Evolutionary conservation across 2,329 filamentous ascomycete species (phyloP).

Genomic region (Cercospora sp.): DNA sequence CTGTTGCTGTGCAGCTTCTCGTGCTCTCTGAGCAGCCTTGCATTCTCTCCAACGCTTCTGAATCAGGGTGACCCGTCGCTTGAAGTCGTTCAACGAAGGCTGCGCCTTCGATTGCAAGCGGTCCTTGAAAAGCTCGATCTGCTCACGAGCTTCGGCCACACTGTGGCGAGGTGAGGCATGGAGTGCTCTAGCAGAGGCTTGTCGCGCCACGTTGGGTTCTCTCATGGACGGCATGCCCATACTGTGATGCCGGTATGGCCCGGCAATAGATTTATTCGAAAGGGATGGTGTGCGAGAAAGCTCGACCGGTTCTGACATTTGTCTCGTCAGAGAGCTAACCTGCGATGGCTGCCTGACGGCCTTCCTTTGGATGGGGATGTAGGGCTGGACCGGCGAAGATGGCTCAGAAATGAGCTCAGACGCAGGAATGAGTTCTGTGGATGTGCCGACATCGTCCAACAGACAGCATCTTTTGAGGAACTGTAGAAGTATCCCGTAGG

Average conservation of each 20-base stretch:
- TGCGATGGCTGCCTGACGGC: slow-evolving; percentile 19
- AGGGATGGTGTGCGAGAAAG: slow-evolving; percentile 11
- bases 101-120: slow-evolving; percentile 16
- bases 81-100: slow-evolving; percentile 40
- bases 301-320: slow-evolving; percentile 27
- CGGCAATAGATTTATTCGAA: slow-evolving; percentile 12
- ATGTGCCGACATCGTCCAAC: slow-evolving; percentile 37
- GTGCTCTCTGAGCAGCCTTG: slow-evolving; percentile 22
- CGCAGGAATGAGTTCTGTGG: slow-evolving; percentile 30
- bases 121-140: slow-evolving; percentile 3
- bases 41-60: slow-evolving; percentile 39
- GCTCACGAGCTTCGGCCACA: slow-evolving; percentile 13
- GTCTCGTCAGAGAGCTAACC: slow-evolving; percentile 25
- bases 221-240: background rate
- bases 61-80: slow-evolving; percentile 38
- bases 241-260: slow-evolving; percentile 14
- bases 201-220: slow-evolving; percentile 8
- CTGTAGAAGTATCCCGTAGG: slow-evolving; percentile 36
- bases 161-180: slow-evolving; percentile 11
- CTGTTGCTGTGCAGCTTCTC: slow-evolving; percentile 19
- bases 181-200: slow-evolving; percentile 3
- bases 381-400: slow-evolving; percentile 20
- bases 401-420: slow-evolving; percentile 28
- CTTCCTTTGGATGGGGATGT: slow-evolving; percentile 12
- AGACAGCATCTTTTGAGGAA: slow-evolving; percentile 41